Conservation (phyloP, 1,139 yeast species). For the Yamadazyma atlantica region DNA sequence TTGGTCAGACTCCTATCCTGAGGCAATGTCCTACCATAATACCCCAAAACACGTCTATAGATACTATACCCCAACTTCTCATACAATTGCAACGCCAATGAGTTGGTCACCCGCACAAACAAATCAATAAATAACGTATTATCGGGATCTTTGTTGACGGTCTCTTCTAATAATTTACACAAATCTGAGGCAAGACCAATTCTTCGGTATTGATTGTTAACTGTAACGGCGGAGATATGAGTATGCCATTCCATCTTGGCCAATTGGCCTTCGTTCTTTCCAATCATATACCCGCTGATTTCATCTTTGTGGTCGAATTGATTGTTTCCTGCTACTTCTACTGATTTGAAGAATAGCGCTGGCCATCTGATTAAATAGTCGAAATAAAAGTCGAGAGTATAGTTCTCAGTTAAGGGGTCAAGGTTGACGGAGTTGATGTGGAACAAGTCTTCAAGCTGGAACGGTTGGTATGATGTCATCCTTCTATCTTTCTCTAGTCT, state of each 20-base stretch:
- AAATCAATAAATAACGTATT: constrained; percentile 83
- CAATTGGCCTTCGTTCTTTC: constrained; percentile 84
- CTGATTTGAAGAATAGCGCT: constrained; percentile 76
- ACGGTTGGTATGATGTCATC: constrained; percentile 86
- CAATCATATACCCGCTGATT: constrained; percentile 84
- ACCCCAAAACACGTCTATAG: constrained; percentile 85
- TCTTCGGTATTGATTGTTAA: constrained; percentile 78
- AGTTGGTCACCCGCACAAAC: constrained; percentile 84
- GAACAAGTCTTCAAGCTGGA: constrained; percentile 82
- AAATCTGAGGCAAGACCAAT: constrained; percentile 80
- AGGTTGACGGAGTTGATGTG: constrained; percentile 72
- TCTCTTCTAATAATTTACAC: constrained; percentile 69
- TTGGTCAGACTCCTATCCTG: constrained; percentile 44
- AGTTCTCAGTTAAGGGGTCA: constrained; percentile 89
- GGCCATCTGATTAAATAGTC: constrained; percentile 90
- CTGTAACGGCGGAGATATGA: constrained; percentile 95
- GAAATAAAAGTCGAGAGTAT: constrained; percentile 77
- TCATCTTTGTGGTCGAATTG: constrained; percentile 21
- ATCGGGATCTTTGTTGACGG: constrained; percentile 66
- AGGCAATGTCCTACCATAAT: constrained; percentile 61
- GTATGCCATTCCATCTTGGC: constrained; percentile 85
- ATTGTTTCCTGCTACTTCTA: constrained; percentile 29
- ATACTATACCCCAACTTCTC: constrained; percentile 84
- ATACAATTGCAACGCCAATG: constrained; percentile 76
- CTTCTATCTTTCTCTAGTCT: too few species aligned